Conservation (phyloP, 495 filamentous ascomycete species). For the Aspergillus carlsbadensis region DNA sequence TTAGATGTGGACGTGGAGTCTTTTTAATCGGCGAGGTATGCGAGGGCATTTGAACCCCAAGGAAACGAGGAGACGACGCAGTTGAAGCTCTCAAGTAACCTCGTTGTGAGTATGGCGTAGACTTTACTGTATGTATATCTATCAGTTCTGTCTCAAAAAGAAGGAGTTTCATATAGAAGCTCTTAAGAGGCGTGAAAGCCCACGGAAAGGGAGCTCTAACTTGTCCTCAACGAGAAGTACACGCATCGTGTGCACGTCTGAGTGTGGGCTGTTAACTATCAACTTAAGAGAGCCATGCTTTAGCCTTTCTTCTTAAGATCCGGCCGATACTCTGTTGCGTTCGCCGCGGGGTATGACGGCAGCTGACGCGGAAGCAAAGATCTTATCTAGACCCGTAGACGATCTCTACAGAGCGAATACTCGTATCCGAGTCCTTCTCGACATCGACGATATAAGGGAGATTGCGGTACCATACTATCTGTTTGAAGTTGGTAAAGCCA, state of each 20-base stretch:
- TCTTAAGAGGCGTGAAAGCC: no score
- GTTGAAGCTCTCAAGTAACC: not conserved
- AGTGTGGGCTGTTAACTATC: not conserved
- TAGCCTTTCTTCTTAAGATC: no score
- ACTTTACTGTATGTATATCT: not conserved
- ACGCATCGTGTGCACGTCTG: not conserved
- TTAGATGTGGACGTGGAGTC: slow-evolving; percentile 1
- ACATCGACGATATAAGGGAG: no score
- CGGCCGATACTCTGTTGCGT: no score
- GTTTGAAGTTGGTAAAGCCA: no score
- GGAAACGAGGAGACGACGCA: not conserved
- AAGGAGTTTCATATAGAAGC: no score
- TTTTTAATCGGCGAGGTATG: not conserved
- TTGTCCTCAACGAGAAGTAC: not conserved
- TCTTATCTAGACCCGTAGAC: no score
- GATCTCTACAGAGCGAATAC: no score
- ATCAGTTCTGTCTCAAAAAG: not conserved
- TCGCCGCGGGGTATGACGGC: no score
- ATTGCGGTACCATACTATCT: no score
- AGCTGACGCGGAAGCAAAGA: no score
- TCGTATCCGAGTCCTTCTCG: no score
- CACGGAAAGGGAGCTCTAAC: not conserved
- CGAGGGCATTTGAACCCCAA: not conserved
- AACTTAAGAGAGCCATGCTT: not conserved
- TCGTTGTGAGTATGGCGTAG: not conserved